Base-by-base conservation (phyloP, 73 alveolate genomes). In the Durusdinium trenchii region DNA sequence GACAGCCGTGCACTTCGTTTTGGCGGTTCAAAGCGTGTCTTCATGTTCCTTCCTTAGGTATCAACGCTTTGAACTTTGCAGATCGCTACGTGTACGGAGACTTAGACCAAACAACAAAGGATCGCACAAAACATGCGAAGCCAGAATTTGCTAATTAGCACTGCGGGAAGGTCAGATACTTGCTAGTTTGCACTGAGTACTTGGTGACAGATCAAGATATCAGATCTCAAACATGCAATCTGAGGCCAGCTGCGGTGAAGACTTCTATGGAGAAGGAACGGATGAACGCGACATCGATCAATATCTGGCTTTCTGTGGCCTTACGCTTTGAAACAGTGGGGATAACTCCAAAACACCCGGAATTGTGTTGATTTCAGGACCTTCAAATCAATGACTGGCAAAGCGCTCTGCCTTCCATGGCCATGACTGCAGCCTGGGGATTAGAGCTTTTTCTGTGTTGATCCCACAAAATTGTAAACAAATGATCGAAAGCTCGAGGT, bases 331-430 rank as follows among this genome's bases (percentile, higher is more conserved):
- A 62, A 12, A 26, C 38, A 4, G 76, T 35, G 76, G 43, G n/a
- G n/a, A n/a, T n/a, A n/a, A n/a, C n/a, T n/a, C n/a, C n/a, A n/a
- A n/a, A n/a, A n/a, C n/a, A n/a, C n/a, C n/a, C 76, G 76, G 18
- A 4, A 38, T 26, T 62, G 76, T 26, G 43, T 62, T 9, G 76
- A 6, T 62, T 35, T 35, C 82, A 75, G 84, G 95, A 87, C 47
- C 57, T 87, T 28, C 46, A 47, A 36, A 30, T 87, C 84, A 43
- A 61, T 47, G 95, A 87, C 48, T 87, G 95, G 95, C 69, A 87
- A 50, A 87, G 95, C 51, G 95, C 95, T 2, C 54, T 87, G 95
- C 95, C 95, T 20, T 69, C 95, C 84, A 61, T 87, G 95, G 95
- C 95, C 67, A 87, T 87, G 95, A 87, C 95, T 23, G 95, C 76